These are phyloP conservation scores for Taphrina flavorubra DNA, from an alignment of 1,139 yeast species.

Conservation along the genomic window DNA sequence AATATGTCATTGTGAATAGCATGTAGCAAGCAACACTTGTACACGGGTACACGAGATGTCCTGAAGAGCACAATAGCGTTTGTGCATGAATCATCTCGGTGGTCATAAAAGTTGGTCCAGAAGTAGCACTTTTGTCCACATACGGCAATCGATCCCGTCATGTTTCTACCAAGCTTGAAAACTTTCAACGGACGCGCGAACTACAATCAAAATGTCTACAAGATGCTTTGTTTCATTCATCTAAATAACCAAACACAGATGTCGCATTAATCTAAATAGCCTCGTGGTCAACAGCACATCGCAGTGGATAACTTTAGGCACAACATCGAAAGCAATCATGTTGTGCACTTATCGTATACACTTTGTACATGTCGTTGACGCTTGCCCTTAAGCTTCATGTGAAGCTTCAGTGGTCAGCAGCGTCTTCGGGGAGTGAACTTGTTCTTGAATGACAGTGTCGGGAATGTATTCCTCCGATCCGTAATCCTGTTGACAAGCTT, in stretches of 20 bases:
- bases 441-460: background rate
- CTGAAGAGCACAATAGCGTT: too few relatives aligned
- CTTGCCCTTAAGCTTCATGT: background rate
- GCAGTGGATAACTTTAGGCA: too few relatives aligned
- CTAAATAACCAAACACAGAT: slow-evolving; percentile 5
- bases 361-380: slow-evolving; percentile 6
- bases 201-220: background rate
- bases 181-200: background rate
- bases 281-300: background rate
- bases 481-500: background rate
- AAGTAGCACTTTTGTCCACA: too few relatives aligned
- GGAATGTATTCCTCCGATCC: background rate
- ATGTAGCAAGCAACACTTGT: too few relatives aligned
- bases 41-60: too few relatives aligned
- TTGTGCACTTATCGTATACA: slow-evolving; percentile 4
- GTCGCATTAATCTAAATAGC: background rate
- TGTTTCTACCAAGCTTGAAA: too few relatives aligned
- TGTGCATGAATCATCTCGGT: too few relatives aligned
- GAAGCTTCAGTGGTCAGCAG: background rate
- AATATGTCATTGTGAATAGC: too few relatives aligned
- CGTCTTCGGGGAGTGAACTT: background rate
- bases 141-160: too few relatives aligned
- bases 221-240: background rate
- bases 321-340: background rate
- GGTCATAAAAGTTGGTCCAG: too few relatives aligned